These are phyloP conservation scores for Hymenoscyphus scutula DNA, from an alignment of 2,329 filamentous ascomycete species.

Conservation along the genomic window DNA sequence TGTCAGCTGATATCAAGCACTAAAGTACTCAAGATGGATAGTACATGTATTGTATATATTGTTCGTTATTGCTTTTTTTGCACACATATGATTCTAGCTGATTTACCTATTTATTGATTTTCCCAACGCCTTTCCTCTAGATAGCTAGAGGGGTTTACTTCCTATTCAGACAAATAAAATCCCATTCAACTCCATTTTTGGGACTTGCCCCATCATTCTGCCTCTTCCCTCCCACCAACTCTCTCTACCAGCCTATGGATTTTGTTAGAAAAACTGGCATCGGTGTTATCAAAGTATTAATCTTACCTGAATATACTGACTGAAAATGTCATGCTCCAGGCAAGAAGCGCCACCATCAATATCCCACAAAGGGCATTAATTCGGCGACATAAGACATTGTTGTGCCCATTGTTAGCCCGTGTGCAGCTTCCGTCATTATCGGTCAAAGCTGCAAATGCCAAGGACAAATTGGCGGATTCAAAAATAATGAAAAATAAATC, in stretches of 20 bases:
- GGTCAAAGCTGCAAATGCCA: slow-evolving; percentile 81
- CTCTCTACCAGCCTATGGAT: slow-evolving; percentile 52
- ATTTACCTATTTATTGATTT: neutral
- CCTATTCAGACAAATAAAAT: neutral
- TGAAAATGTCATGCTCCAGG: slow-evolving; percentile 89
- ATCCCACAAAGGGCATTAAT: slow-evolving; percentile 74
- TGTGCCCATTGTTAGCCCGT: slow-evolving; percentile 39
- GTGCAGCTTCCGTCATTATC: slow-evolving; percentile 59
- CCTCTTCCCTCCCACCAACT: slow-evolving; percentile 54
- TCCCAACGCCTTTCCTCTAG: slow-evolving; percentile 8
- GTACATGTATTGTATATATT: too few species aligned
- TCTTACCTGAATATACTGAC: slow-evolving; percentile 73
- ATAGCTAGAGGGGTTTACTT: neutral
- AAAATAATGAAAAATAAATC: slow-evolving; percentile 98
- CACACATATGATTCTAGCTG: neutral
- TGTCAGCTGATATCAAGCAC: neutral
- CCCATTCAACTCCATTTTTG: neutral
- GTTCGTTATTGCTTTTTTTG: neutral
- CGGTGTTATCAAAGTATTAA: neutral
- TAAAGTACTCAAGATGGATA: neutral
- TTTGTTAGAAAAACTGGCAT: slow-evolving; percentile 28
- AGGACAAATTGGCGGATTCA: slow-evolving; percentile 85
- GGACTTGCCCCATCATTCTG: slow-evolving; percentile 20
- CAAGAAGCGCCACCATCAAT: slow-evolving; percentile 74
- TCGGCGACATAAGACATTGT: slow-evolving; percentile 54